phyloP scores from a whole-genome alignment of 192 early-diverging fungal species.

The Rhizoclosmatium sp. region DNA sequence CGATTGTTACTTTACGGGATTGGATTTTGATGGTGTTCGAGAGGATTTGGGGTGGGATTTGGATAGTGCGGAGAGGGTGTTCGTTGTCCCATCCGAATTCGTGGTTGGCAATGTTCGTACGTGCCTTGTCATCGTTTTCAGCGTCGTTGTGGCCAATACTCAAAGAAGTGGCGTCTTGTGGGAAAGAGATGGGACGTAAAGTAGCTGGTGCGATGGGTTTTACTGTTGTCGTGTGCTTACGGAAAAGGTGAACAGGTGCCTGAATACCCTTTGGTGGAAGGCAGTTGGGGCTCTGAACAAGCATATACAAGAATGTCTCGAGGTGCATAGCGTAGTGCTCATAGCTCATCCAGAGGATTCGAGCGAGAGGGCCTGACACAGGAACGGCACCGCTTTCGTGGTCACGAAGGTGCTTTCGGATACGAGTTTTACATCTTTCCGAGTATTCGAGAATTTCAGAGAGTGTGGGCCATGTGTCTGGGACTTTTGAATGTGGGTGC shows the following conservation, averaged over 20 bases:
- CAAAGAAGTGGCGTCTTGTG: slow-evolving; percentile 37
- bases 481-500: slow-evolving; percentile 79
- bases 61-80: slow-evolving; percentile 47
- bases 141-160: slow-evolving; percentile 71
- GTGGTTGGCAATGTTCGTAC: slow-evolving; percentile 16
- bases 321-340: slow-evolving; percentile 96
- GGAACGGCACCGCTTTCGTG: slow-evolving; percentile 30
- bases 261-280: slow-evolving; percentile 57
- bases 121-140: slow-evolving; percentile 50
- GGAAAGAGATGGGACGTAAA: slow-evolving; percentile 30
- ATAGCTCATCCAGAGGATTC: slow-evolving; percentile 85
- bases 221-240: slow-evolving; percentile 20
- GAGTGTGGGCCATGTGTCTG: slow-evolving; percentile 75
- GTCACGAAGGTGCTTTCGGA: slow-evolving; percentile 51
- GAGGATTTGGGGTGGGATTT: slow-evolving; percentile 37
- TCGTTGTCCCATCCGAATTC: slow-evolving; percentile 95
- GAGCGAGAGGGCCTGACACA: slow-evolving; percentile 50
- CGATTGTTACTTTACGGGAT: slow-evolving; percentile 80
- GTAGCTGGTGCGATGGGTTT: slow-evolving; percentile 1
- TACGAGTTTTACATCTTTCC: slow-evolving; percentile 66
- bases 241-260: slow-evolving; percentile 19
- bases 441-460: slow-evolving; percentile 72
- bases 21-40: slow-evolving; percentile 67
- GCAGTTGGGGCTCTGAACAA: slow-evolving; percentile 70
- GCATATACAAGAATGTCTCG: slow-evolving; percentile 92